phyloP scores from a whole-genome alignment of 805 yeast genomes.

The Teunomyces lycoperdinae region DNA sequence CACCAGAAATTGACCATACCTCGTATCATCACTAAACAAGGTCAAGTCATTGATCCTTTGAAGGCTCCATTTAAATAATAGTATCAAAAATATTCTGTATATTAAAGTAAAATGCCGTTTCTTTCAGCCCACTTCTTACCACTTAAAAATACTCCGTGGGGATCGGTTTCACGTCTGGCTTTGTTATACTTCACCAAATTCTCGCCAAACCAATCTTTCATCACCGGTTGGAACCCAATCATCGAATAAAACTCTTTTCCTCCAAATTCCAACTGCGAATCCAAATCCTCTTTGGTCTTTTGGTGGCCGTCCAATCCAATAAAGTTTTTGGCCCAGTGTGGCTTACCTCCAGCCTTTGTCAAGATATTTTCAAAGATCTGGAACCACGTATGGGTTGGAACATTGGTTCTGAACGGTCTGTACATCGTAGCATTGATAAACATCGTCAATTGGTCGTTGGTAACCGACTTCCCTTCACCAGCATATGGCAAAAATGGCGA shows the following conservation, averaged over 20 bases:
- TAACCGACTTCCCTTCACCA: slow-evolving; percentile 43
- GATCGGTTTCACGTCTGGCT: slow-evolving; percentile 70
- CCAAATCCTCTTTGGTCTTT: slow-evolving; percentile 31
- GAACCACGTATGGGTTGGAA: slow-evolving; percentile 79
- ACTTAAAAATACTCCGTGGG: slow-evolving; percentile 75
- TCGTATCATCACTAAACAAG: slow-evolving; percentile 78
- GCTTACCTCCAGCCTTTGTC: slow-evolving; percentile 81
- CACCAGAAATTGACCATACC: slow-evolving; percentile 91
- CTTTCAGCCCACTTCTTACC: slow-evolving; percentile 77
- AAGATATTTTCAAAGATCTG: slow-evolving; percentile 76
- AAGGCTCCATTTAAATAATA: slow-evolving; percentile 72
- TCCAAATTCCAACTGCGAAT: slow-evolving; percentile 38
- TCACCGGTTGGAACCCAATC: slow-evolving; percentile 72
- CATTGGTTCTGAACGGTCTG: slow-evolving; percentile 80
- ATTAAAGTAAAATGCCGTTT: slow-evolving; percentile 58
- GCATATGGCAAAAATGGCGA: slow-evolving; percentile 64
- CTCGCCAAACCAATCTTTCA: slow-evolving; percentile 78
- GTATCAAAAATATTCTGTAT: neutral
- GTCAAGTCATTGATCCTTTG: slow-evolving; percentile 87
- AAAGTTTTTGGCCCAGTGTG: slow-evolving; percentile 98
- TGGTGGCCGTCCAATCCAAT: slow-evolving; percentile 52
- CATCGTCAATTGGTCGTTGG: slow-evolving; percentile 76
- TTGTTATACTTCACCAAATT: slow-evolving; percentile 59
- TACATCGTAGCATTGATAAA: slow-evolving; percentile 94
- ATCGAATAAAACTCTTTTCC: slow-evolving; percentile 61